phyloP scores from a whole-genome alignment of 1,139 yeast genomes.

The Hansenula lynferdii region DNA sequence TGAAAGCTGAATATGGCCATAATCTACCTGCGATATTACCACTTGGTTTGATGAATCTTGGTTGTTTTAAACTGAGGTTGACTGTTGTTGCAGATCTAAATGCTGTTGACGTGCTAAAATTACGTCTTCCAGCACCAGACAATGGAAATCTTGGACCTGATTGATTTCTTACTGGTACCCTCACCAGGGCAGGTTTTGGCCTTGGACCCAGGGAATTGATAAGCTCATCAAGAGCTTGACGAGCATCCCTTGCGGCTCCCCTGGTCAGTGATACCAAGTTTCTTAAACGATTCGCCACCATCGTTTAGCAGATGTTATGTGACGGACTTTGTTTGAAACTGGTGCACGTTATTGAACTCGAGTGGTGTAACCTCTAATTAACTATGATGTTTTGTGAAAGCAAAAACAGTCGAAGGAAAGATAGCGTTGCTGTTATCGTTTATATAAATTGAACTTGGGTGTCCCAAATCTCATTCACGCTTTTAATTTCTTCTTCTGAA shows the following conservation, averaged over 20 bases:
- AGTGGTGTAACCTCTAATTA: too few relatives aligned
- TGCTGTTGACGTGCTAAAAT: slow-evolving; percentile 12
- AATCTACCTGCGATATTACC: slow-evolving; percentile 12
- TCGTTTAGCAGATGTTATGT: slow-evolving; percentile 3
- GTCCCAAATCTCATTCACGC: neutral
- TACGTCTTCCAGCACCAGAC: slow-evolving; percentile 7
- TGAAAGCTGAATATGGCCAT: slow-evolving; percentile 22
- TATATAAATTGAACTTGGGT: too few relatives aligned
- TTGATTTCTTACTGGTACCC: slow-evolving; percentile 20
- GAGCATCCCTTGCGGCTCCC: slow-evolving; percentile 31
- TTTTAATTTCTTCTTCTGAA: neutral
- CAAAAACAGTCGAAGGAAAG: too few relatives aligned
- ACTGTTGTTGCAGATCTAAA: slow-evolving; percentile 9
- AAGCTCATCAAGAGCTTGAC: slow-evolving; percentile 32
- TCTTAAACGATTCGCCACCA: slow-evolving; percentile 22
- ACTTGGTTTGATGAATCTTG: slow-evolving; percentile 9
- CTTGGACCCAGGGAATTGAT: slow-evolving; percentile 21
- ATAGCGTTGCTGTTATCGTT: neutral
- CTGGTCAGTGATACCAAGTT: slow-evolving; percentile 29
- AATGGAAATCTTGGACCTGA: neutral
- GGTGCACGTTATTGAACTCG: too few relatives aligned
- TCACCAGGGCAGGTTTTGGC: slow-evolving; percentile 22
- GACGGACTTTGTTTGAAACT: too few relatives aligned
- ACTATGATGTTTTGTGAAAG: too few relatives aligned
- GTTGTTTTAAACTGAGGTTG: slow-evolving; percentile 6